Evolutionary conservation across 805 yeast species (phyloP).

Genomic region (Ogataea glucozyma): DNA sequence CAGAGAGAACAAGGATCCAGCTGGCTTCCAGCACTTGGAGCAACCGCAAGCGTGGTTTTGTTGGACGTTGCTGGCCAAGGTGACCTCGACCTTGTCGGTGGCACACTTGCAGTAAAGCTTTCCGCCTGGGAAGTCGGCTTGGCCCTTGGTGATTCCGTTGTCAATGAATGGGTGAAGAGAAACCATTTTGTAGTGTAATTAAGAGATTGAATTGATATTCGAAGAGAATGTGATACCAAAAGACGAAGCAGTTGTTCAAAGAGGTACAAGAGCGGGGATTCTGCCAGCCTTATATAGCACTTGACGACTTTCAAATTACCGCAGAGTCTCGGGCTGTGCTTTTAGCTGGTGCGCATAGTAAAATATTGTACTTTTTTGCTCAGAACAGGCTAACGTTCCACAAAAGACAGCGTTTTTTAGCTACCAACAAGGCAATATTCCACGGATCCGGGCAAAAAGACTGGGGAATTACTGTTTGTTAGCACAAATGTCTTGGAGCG

Average conservation of each 20-base stretch:
- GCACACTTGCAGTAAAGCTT: constrained; percentile 14
- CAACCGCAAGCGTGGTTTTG: constrained; percentile 16
- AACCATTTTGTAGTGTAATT: constrained; percentile 3
- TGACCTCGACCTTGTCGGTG: constrained; percentile 12
- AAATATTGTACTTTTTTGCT: background rate
- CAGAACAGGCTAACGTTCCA: constrained; percentile 6
- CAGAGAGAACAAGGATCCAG: constrained; percentile 11
- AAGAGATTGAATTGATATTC: background rate
- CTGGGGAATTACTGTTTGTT: background rate
- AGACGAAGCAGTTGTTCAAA: background rate
- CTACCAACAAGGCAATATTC: background rate
- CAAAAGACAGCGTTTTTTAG: background rate
- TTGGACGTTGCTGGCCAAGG: constrained; percentile 12
- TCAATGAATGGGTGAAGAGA: constrained; percentile 13
- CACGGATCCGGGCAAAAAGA: background rate
- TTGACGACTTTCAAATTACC: no score
- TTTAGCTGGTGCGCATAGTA: background rate
- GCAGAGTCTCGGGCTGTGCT: background rate
- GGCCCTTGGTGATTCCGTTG: constrained; percentile 13
- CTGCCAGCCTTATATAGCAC: background rate
- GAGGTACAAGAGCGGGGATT: background rate
- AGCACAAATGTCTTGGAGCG: background rate
- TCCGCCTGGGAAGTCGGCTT: constrained; percentile 12
- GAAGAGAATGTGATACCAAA: background rate
- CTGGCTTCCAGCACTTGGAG: constrained; percentile 16